These are phyloP conservation scores for Pleurotus djamor DNA, from an alignment of 768 basidiomycete species.

Conservation along the genomic window DNA sequence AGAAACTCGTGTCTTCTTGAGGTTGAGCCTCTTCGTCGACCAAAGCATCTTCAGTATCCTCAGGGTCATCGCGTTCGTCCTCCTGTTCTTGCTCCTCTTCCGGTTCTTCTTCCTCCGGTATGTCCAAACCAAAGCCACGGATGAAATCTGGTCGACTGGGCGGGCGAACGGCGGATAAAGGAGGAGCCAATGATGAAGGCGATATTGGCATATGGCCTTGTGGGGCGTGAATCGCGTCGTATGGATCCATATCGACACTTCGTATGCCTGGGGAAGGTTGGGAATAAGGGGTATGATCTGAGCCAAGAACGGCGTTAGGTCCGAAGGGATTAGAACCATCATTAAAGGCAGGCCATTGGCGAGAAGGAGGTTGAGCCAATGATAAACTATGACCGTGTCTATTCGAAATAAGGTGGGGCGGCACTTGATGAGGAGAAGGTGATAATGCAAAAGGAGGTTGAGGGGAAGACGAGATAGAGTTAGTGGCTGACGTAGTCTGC, in stretches of 20 bases:
- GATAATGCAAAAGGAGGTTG: constrained; percentile 52
- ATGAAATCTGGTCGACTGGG: constrained; percentile 69
- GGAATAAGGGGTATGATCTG: constrained; percentile 35
- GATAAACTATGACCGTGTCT: constrained; percentile 77
- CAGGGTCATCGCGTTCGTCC: constrained; percentile 7
- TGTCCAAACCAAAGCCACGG: constrained; percentile 79
- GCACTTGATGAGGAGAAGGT: constrained; percentile 43
- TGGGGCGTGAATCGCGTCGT: constrained; percentile 43
- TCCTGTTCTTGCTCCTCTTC: constrained; percentile 30
- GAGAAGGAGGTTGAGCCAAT: constrained; percentile 56
- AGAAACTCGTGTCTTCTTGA: constrained; percentile 18
- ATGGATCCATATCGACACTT: constrained; percentile 11
- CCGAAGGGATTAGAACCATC: constrained; percentile 66
- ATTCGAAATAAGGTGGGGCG: constrained; percentile 39
- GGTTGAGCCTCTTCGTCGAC: constrained; percentile 16
- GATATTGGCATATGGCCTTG: constrained; percentile 52
- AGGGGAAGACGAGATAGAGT: constrained; percentile 64
- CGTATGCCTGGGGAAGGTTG: constrained; percentile 13
- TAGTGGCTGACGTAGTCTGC: constrained; percentile 48
- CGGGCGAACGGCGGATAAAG: constrained; percentile 40
- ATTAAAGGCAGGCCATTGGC: constrained; percentile 31
- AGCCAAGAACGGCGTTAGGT: constrained; percentile 49
- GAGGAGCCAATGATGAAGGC: constrained; percentile 25
- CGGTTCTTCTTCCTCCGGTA: constrained; percentile 73
- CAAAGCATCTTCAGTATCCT: constrained; percentile 1